Evolutionary conservation across 2,329 filamentous ascomycete genomes (phyloP).

Genomic region (Aspergillus pseudoterreus): DNA sequence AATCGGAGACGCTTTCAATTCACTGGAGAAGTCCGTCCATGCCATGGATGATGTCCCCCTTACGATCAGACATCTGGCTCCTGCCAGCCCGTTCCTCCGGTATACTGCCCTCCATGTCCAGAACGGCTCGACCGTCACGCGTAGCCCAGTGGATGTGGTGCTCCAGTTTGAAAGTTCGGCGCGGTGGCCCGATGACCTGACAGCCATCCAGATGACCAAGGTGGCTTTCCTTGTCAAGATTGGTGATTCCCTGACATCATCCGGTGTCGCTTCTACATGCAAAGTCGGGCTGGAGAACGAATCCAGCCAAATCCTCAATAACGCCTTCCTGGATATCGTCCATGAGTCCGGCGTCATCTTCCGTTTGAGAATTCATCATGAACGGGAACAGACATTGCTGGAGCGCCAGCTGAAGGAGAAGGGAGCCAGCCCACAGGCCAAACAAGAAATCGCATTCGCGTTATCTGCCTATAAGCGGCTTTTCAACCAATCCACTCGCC

Average conservation of each 20-base stretch:
- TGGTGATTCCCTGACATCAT: conserved; percentile 64
- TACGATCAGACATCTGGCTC: conserved; percentile 75
- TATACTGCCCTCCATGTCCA: conserved; percentile 55
- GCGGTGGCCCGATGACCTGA: conserved; percentile 88
- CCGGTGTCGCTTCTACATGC: conserved; percentile 59
- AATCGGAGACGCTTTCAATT: conserved; percentile 65
- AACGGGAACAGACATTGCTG: conserved; percentile 77
- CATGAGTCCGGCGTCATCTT: conserved; percentile 71
- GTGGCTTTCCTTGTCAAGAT: conserved; percentile 78
- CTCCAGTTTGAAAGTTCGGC: conserved; percentile 91
- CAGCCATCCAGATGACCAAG: conserved; percentile 89
- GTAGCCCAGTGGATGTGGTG: conserved; percentile 67
- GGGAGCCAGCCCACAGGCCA: conserved; percentile 58
- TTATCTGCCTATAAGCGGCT: conserved; percentile 68
- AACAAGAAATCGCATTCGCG: conserved; percentile 66
- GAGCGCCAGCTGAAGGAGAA: conserved; percentile 76
- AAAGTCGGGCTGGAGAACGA: conserved; percentile 79
- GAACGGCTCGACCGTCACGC: conserved; percentile 16
- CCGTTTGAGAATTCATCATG: conserved; percentile 82
- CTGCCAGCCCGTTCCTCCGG: conserved; percentile 68
- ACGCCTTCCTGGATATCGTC: conserved; percentile 76
- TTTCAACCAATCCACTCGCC: conserved; percentile 69
- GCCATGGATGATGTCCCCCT: conserved; percentile 78
- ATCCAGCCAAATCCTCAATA: conserved; percentile 65
- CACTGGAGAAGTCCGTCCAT: conserved; percentile 73